Conservation (phyloP, 176 grass and related monocot species). For the Areca catechu region DNA sequence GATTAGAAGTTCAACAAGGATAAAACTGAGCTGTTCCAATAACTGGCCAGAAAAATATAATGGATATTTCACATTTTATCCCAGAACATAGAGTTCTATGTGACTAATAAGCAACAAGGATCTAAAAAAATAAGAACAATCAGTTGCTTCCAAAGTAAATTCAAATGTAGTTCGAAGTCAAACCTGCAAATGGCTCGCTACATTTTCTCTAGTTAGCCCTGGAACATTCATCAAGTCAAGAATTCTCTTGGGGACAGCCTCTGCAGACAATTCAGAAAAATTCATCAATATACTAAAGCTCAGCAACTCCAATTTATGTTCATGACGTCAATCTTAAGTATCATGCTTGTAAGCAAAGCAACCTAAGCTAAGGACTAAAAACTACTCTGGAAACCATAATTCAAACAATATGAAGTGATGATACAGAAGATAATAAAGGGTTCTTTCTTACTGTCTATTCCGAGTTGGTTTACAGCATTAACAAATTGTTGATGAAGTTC, state of each 20-base stretch:
- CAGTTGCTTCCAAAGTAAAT: too few species aligned
- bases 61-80: too few species aligned
- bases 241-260: slow-evolving; percentile 98
- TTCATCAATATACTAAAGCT: slow-evolving; percentile 17
- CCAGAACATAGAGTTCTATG: too few species aligned
- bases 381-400: not conserved
- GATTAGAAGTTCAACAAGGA: too few species aligned
- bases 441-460: slow-evolving; percentile 1
- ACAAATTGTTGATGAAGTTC: slow-evolving; percentile 15
- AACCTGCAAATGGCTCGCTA: slow-evolving; percentile 99
- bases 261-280: slow-evolving; percentile 35
- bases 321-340: too few species aligned
- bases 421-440: not conserved
- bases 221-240: slow-evolving; percentile 99
- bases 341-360: not conserved
- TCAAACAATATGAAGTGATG: not conserved
- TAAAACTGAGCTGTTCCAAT: too few species aligned
- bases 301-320: too few species aligned
- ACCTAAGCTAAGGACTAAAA: slow-evolving; percentile 10
- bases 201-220: slow-evolving; percentile 95
- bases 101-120: too few species aligned
- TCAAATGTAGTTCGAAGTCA: slow-evolving; percentile 17
- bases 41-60: too few species aligned
- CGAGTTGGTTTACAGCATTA: slow-evolving; percentile 8
- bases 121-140: too few species aligned